phyloP scores from a whole-genome alignment of 306 rosid species.

The Trifolium fragiferum region DNA sequence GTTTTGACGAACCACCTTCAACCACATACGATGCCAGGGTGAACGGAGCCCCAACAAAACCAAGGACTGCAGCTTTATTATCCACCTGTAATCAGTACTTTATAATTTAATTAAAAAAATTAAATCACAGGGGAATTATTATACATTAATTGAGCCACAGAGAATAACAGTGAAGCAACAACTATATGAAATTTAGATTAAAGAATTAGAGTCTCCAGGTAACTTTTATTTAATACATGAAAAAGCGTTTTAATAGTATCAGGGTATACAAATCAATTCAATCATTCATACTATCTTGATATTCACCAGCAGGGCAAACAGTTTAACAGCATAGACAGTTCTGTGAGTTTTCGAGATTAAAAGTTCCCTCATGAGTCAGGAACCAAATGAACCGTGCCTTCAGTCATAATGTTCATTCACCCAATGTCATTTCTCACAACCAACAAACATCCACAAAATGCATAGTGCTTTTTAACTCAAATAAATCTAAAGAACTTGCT shows the following conservation, averaged over 20 bases:
- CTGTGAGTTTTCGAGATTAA: conserved; percentile 12
- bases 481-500: conserved; percentile 4
- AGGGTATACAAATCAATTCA: background rate
- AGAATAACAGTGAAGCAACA: conserved; percentile 5
- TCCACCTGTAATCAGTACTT: conserved; percentile 66
- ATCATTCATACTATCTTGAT: conserved; percentile 17
- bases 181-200: conserved; percentile 4
- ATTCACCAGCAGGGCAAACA: conserved; percentile 2
- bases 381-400: conserved; percentile 22
- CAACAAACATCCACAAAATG: conserved; percentile 27
- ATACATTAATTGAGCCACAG: background rate
- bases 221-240: background rate
- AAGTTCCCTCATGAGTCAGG: background rate
- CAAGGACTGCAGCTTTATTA: conserved; percentile 88
- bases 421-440: conserved; percentile 19
- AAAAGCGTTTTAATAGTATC: conserved; percentile 10
- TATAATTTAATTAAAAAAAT: conserved; percentile 28
- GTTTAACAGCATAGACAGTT: conserved; percentile 17
- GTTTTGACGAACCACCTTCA: conserved; percentile 97
- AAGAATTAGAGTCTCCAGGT: conserved; percentile 1
- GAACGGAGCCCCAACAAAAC: conserved; percentile 98
- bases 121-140: background rate
- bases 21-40: conserved; percentile 97
- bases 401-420: background rate
- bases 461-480: conserved; percentile 1